phyloP scores from a whole-genome alignment of 371 early-diverging fungal genomes.

The Apophysomyces variabilis region DNA sequence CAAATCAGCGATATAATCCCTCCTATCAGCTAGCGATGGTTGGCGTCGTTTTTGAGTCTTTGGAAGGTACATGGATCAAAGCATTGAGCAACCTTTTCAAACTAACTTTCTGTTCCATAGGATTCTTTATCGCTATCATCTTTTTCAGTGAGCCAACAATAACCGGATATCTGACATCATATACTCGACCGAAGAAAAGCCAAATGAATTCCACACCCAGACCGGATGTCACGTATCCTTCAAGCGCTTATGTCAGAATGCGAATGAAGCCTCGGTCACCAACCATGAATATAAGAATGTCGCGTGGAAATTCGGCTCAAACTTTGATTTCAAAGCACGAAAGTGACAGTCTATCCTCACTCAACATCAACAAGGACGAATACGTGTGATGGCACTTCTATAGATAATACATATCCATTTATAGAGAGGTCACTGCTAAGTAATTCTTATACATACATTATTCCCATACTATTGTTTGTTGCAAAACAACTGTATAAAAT shows the following conservation, averaged over 20 bases:
- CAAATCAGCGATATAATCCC: background rate
- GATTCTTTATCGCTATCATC: conserved; percentile 28
- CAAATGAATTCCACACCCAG: background rate
- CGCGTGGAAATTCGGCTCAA: background rate
- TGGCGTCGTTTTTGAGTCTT: conserved; percentile 4
- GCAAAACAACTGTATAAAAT: no score
- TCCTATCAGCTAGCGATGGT: conserved; percentile 10
- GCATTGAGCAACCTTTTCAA: background rate
- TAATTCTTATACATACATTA: no score
- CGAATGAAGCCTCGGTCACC: background rate
- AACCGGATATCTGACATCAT: background rate
- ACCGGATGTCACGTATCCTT: background rate
- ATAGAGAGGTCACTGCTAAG: background rate
- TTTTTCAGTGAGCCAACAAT: conserved; percentile 41
- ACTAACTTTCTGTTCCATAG: conserved; percentile 13
- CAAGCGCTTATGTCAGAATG: background rate
- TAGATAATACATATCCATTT: background rate
- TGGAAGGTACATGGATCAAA: conserved; percentile 16
- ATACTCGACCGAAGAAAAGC: background rate
- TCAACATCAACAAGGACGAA: background rate
- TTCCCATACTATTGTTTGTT: no score
- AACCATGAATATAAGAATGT: background rate
- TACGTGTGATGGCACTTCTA: background rate
- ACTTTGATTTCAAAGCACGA: background rate
- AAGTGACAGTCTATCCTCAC: background rate